Evolutionary conservation across 306 rosid genomes (phyloP).

Genomic region (Dalbergia cochinchinensis): DNA sequence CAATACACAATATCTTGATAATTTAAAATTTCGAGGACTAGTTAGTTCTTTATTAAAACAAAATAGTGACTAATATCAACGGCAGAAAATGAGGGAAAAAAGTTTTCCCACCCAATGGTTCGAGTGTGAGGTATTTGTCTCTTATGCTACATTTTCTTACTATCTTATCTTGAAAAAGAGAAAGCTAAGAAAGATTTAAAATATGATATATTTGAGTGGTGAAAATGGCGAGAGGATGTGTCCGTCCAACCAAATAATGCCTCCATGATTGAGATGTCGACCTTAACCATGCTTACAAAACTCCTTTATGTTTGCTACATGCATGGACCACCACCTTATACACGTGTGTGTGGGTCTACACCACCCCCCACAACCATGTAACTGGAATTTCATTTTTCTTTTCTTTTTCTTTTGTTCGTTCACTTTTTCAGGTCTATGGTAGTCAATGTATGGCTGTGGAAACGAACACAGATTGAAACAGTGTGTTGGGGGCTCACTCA

Average conservation of each 20-base stretch:
- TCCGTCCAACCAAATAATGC: slow-evolving; percentile 58
- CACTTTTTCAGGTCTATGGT: slow-evolving; percentile 19
- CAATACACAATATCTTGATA: too few species aligned
- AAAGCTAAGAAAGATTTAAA: background rate
- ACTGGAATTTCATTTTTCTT: background rate
- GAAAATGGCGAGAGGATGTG: slow-evolving; percentile 44
- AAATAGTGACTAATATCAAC: slow-evolving; percentile 34
- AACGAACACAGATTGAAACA: too few species aligned
- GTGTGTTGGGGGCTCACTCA: background rate
- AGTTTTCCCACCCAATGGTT: slow-evolving; percentile 9
- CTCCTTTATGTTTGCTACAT: slow-evolving; percentile 57
- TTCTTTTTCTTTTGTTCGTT: background rate
- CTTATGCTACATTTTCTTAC: background rate
- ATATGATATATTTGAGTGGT: slow-evolving; percentile 40
- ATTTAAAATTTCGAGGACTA: too few species aligned
- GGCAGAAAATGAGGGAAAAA: slow-evolving; percentile 23
- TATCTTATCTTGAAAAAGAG: slow-evolving; percentile 40
- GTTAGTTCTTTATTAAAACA: too few species aligned
- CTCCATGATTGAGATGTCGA: slow-evolving; percentile 68
- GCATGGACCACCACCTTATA: slow-evolving; percentile 67
- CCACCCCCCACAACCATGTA: slow-evolving; percentile 43
- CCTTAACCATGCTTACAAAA: slow-evolving; percentile 63
- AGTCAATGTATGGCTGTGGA: background rate
- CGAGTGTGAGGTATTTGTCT: background rate
- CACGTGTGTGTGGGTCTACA: slow-evolving; percentile 83